Percentiles rank a stretch among this genome's conserved stretches.
Conservation (phyloP, 257 asterid species). For the Rehmannia glutinosa region DNA sequence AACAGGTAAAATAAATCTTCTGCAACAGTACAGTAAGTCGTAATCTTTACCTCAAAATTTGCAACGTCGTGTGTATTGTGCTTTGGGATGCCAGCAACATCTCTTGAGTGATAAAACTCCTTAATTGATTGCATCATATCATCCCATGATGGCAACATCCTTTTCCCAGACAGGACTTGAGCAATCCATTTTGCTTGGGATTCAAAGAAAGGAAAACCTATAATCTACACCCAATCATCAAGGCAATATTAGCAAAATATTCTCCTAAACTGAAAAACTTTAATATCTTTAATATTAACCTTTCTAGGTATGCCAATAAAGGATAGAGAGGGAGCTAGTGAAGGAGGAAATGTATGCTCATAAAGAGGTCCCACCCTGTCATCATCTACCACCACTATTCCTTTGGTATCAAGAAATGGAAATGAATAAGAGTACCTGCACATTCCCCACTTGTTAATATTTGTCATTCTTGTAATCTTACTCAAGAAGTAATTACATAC, state of each 20-base stretch:
- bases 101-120: constrained; percentile 57
- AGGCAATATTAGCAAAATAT: constrained; percentile 13
- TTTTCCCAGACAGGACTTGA: constrained; percentile 64
- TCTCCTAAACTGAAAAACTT: too few species aligned
- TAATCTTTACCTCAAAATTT: constrained; percentile 48
- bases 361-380: constrained; percentile 88
- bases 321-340: constrained; percentile 80
- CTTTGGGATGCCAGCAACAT: constrained; percentile 71
- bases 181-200: constrained; percentile 97
- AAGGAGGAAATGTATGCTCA: constrained; percentile 92
- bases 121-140: constrained; percentile 69
- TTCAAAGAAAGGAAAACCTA: constrained; percentile 90
- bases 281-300: too few species aligned
- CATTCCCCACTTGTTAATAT: constrained; percentile 14
- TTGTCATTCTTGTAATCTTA: too few species aligned
- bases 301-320: constrained; percentile 78
- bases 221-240: constrained; percentile 36
- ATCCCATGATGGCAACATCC: constrained; percentile 67
- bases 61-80: constrained; percentile 64
- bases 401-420: constrained; percentile 97
- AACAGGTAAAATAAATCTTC: background rate
- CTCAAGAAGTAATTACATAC: too few species aligned
- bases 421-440: constrained; percentile 79
- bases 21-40: background rate
- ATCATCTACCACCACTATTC: constrained; percentile 67